These are phyloP conservation scores for Pythium phragmitis DNA, from an alignment of 352 stramenopile genomes.

Conservation along the genomic window DNA sequence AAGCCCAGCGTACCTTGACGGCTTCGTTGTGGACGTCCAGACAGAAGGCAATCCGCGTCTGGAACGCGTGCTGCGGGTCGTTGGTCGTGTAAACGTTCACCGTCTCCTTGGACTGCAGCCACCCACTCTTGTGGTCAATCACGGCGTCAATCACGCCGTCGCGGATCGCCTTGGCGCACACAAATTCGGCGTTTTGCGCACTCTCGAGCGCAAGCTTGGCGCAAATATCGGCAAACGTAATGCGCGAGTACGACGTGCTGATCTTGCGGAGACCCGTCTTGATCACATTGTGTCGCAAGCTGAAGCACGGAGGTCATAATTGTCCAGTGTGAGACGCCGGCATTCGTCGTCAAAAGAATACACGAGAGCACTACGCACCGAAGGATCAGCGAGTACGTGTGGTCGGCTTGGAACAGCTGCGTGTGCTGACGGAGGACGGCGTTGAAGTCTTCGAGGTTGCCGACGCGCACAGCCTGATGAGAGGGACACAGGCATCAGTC, in stretches of 20 bases:
- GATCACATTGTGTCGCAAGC: slow-evolving; percentile 97
- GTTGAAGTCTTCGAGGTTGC: slow-evolving; percentile 96
- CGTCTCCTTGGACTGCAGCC: slow-evolving; percentile 90
- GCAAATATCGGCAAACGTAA: slow-evolving; percentile 91
- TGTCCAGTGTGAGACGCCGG: background rate
- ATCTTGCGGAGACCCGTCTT: slow-evolving; percentile 98
- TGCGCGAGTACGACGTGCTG: slow-evolving; percentile 94
- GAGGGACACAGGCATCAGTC: background rate
- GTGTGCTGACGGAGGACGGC: slow-evolving; percentile 86
- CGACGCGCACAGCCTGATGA: slow-evolving; percentile 91
- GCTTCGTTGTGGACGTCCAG: slow-evolving; percentile 99
- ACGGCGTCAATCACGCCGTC: slow-evolving; percentile 98
- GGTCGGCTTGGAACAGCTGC: slow-evolving; percentile 90
- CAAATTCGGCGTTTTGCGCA: slow-evolving; percentile 94
- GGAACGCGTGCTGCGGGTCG: slow-evolving; percentile 94
- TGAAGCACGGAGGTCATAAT: slow-evolving; percentile 19
- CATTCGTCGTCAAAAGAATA: background rate
- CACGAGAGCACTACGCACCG: slow-evolving; percentile 43
- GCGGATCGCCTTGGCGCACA: slow-evolving; percentile 97
- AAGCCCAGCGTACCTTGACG: slow-evolving; percentile 75
- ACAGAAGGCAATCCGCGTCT: slow-evolving; percentile 97
- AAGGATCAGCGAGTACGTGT: slow-evolving; percentile 96
- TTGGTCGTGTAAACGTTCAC: slow-evolving; percentile 91
- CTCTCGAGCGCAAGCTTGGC: slow-evolving; percentile 92
- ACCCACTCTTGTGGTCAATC: slow-evolving; percentile 96